Conservation (phyloP, 208 protist genomes). For the Trypanosoma melophagium region DNA sequence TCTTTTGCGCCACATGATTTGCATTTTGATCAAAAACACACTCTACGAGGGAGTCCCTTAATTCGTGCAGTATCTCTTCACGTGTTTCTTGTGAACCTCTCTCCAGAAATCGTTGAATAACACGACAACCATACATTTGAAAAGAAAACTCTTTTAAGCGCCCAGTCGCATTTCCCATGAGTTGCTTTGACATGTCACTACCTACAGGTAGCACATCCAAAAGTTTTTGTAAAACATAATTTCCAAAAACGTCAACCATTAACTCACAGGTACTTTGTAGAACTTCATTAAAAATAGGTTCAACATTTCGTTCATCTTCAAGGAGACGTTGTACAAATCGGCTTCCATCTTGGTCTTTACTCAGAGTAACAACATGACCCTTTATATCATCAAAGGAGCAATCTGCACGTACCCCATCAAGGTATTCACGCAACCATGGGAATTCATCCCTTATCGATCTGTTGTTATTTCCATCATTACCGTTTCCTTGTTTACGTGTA, state of each 20-base stretch:
- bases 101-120: constrained; percentile 97
- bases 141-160: constrained; percentile 87
- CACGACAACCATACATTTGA: constrained; percentile 96
- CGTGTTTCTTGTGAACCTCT: constrained; percentile 41
- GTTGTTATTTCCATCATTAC: neutral
- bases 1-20: constrained; percentile 99
- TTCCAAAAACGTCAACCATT: constrained; percentile 97
- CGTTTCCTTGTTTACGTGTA: neutral
- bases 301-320: constrained; percentile 82
- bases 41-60: constrained; percentile 84
- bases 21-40: constrained; percentile 98
- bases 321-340: constrained; percentile 96
- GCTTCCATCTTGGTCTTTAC: constrained; percentile 95
- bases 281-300: constrained; percentile 89
- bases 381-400: constrained; percentile 72
- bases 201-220: constrained; percentile 89
- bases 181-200: constrained; percentile 30
- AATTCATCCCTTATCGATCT: constrained; percentile 4
- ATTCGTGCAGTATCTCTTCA: constrained; percentile 75
- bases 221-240: constrained; percentile 98
- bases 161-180: constrained; percentile 77
- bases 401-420: constrained; percentile 43
- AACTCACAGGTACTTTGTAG: constrained; percentile 72
- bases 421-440: constrained; percentile 33
- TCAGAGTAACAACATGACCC: constrained; percentile 86